Conservation (phyloP, 768 basidiomycete genomes). For the Mycena indigotica region DNA sequence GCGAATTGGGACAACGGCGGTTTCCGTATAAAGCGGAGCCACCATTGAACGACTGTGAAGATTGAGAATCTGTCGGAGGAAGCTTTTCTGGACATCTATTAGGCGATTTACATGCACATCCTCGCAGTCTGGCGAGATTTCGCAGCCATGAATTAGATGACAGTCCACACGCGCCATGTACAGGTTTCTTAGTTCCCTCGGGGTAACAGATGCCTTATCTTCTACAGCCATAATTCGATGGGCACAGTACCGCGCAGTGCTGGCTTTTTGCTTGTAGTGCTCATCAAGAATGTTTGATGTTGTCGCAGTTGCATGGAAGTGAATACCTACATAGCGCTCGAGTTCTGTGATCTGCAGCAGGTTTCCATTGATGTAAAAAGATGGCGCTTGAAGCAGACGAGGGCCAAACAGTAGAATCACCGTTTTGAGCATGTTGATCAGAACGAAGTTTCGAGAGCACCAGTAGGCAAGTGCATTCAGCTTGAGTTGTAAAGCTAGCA, state of each 20-base stretch:
- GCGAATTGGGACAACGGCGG: slow-evolving; percentile 26
- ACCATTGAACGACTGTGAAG: slow-evolving; percentile 18
- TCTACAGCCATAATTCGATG: slow-evolving; percentile 22
- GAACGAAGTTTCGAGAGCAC: slow-evolving; percentile 29
- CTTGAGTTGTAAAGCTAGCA: slow-evolving; percentile 19
- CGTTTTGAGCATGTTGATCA: slow-evolving; percentile 28
- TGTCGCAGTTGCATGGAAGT: slow-evolving; percentile 1
- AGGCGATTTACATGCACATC: slow-evolving; percentile 10
- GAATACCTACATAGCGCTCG: slow-evolving; percentile 23
- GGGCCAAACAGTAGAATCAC: slow-evolving; percentile 23
- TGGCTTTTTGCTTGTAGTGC: slow-evolving; percentile 21
- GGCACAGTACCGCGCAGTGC: slow-evolving; percentile 19
- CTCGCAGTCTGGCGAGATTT: slow-evolving; percentile 22
- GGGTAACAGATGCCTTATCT: background rate
- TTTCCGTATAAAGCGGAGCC: slow-evolving; percentile 28
- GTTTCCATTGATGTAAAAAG: background rate
- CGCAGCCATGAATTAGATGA: slow-evolving; percentile 23
- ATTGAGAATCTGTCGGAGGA: slow-evolving; percentile 26
- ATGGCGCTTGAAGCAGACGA: background rate
- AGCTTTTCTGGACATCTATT: slow-evolving; percentile 22
- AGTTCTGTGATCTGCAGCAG: background rate
- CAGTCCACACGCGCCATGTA: background rate
- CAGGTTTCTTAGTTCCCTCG: background rate
- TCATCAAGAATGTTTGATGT: slow-evolving; percentile 9
- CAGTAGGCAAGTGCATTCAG: slow-evolving; percentile 21